Evolutionary conservation across 73 alveolate species (phyloP), one percentile per base, ranked within the genome.

Genomic region (Uronychia setigera): DNA sequence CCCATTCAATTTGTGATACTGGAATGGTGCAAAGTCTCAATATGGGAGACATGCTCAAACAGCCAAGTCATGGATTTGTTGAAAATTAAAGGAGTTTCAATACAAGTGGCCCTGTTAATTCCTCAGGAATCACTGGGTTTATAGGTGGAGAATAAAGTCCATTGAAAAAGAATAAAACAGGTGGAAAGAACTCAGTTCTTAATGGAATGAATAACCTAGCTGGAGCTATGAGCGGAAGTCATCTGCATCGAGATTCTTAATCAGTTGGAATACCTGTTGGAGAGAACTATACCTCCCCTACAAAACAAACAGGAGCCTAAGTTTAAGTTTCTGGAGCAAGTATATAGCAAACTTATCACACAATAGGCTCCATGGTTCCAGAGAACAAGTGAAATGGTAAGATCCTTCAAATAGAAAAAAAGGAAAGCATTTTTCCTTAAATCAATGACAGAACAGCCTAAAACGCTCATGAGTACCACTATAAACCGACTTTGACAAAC

Each of bases 1-100:
- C 5, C 67, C 5, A 46, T 5, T 46, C 67, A 46, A 46, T 19
- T 19, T 46, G 19, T 19, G 67, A 46, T 5, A 5, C 5, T 11
- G 67, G 67, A 46, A 19, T 46, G n/a, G 67, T 46, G n/a, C 5
- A 19, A 11, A 46, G 67, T 46, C 5, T 46, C n/a, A 46, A 46
- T 19, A 46, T 46, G 67, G 67, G 67, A 46, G 67, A 46, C 67
- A 46, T 46, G n/a, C n/a, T n/a, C n/a, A n/a, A n/a, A n/a, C n/a
- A n/a, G n/a, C n/a, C n/a, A n/a, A n/a, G n/a, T n/a, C n/a, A n/a
- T n/a, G n/a, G n/a, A n/a, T n/a, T n/a, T n/a, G n/a, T n/a, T n/a
- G n/a, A n/a, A n/a, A n/a, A n/a, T n/a, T n/a, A n/a, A n/a, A n/a
- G n/a, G n/a, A n/a, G n/a, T n/a, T n/a, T n/a, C n/a, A n/a, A n/a